Percentiles rank a stretch among this genome's conserved stretches.
phyloP scores from a whole-genome alignment of 495 filamentous ascomycete species.

The Aspergillus biplanus region DNA sequence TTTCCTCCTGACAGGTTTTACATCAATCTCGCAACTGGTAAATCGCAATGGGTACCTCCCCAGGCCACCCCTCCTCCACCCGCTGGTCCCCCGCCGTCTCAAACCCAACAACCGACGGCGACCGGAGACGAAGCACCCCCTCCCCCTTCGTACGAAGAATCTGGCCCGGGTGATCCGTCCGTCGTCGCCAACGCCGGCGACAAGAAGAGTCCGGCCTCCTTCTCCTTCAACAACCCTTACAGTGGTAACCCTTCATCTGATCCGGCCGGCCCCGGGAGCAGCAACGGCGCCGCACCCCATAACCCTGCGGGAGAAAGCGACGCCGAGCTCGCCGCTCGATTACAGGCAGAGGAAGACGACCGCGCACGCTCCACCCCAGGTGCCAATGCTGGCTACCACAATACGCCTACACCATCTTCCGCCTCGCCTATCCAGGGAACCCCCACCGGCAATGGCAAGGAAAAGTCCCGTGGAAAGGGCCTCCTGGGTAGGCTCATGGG shows the following conservation, averaged over 20 bases:
- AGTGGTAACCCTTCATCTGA: conserved; percentile 14
- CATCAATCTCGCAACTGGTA: conserved; percentile 81
- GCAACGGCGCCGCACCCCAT: neutral
- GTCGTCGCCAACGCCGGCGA: conserved; percentile 45
- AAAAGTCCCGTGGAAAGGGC: conserved; percentile 7
- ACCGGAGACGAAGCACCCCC: conserved; percentile 26
- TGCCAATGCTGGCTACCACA: conserved; percentile 52
- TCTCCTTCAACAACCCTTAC: conserved; percentile 66
- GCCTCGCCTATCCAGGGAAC: neutral
- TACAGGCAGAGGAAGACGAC: conserved; percentile 83
- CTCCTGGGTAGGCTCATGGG: conserved; percentile 57
- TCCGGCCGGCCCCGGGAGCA: neutral
- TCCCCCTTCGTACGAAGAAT: conserved; percentile 67
- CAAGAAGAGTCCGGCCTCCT: conserved; percentile 49
- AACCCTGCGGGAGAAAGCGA: conserved; percentile 60
- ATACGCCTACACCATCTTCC: neutral
- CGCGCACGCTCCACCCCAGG: conserved; percentile 47
- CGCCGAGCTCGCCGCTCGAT: conserved; percentile 70
- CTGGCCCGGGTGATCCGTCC: conserved; percentile 41
- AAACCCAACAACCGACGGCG: neutral
- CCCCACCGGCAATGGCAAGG: conserved; percentile 32
- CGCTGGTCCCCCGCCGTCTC: neutral
- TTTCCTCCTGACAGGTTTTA: conserved; percentile 66
- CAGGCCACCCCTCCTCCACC: conserved; percentile 4
- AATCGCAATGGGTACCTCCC: conserved; percentile 86